Percentiles rank a stretch among this genome's conserved stretches.
These are phyloP conservation scores for Botrytis squamosa DNA, from an alignment of 2,329 filamentous ascomycete species.

Conservation along the genomic window DNA sequence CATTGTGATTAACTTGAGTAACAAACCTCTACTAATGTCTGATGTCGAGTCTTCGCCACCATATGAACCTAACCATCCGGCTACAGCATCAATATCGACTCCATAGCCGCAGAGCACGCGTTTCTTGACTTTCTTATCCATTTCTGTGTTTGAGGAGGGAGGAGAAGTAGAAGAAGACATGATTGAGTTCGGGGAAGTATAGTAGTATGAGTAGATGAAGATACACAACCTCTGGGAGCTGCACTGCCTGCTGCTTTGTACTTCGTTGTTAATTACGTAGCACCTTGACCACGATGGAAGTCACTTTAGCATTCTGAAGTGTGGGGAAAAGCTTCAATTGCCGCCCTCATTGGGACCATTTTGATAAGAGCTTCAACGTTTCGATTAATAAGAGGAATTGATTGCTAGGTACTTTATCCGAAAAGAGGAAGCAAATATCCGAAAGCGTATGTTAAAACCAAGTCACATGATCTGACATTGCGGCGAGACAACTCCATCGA, in stretches of 20 bases:
- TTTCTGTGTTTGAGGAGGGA: not conserved
- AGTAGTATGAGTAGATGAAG: not conserved
- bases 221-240: not conserved
- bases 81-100: constrained; percentile 74
- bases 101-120: constrained; percentile 60
- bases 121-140: constrained; percentile 46
- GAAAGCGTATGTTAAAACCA: not conserved
- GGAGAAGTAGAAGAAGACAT: not conserved
- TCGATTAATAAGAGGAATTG: constrained; percentile 11
- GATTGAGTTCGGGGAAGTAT: not conserved
- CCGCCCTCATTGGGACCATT: not conserved
- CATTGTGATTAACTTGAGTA: not conserved
- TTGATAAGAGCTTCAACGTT: not conserved
- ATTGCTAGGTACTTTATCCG: not conserved
- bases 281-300: not conserved
- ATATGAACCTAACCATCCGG: constrained; percentile 74
- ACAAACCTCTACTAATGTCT: constrained; percentile 66
- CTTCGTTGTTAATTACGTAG: not conserved
- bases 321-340: not conserved
- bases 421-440: not conserved
- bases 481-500: not conserved
- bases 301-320: not conserved
- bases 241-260: not conserved
- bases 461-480: not conserved
- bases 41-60: constrained; percentile 69